phyloP scores from a whole-genome alignment of 441 rosid genomes.

The Kokia cookei region DNA sequence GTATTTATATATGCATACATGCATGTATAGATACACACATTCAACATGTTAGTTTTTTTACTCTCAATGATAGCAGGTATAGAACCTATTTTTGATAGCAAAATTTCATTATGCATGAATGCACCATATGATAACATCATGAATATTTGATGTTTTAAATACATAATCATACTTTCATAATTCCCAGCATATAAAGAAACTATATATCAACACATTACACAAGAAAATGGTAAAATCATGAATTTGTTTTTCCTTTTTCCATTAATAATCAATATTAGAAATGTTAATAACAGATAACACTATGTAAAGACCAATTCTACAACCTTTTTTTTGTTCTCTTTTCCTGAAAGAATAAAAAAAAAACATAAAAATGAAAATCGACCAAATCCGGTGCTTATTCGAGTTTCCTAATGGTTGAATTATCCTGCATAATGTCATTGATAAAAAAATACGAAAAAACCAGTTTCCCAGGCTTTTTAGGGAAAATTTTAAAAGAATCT shows the following conservation, averaged over 20 bases:
- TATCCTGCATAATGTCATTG: slow-evolving; percentile 14
- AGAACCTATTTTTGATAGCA: background rate
- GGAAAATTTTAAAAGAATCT: too few relatives aligned
- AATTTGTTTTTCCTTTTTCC: background rate
- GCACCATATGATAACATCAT: background rate
- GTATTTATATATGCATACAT: background rate
- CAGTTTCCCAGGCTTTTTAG: too few relatives aligned
- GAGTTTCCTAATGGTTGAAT: slow-evolving; percentile 21
- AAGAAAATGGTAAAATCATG: background rate
- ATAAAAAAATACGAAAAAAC: too few relatives aligned
- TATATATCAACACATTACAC: background rate
- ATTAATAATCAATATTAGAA: slow-evolving; percentile 10
- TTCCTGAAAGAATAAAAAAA: slow-evolving; percentile 33
- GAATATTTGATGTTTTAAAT: background rate
- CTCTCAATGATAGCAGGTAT: background rate
- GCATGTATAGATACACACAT: background rate
- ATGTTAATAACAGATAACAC: too few relatives aligned
- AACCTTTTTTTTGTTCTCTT: slow-evolving; percentile 7
- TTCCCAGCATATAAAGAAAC: background rate
- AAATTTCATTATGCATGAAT: background rate
- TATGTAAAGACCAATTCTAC: slow-evolving; percentile 26
- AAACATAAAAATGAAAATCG: background rate
- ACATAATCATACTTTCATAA: background rate
- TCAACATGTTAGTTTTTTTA: background rate
- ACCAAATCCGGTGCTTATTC: slow-evolving; percentile 27